Evolutionary conservation across 2,329 filamentous ascomycete genomes (phyloP).

Genomic region (Elsinoe batatas): DNA sequence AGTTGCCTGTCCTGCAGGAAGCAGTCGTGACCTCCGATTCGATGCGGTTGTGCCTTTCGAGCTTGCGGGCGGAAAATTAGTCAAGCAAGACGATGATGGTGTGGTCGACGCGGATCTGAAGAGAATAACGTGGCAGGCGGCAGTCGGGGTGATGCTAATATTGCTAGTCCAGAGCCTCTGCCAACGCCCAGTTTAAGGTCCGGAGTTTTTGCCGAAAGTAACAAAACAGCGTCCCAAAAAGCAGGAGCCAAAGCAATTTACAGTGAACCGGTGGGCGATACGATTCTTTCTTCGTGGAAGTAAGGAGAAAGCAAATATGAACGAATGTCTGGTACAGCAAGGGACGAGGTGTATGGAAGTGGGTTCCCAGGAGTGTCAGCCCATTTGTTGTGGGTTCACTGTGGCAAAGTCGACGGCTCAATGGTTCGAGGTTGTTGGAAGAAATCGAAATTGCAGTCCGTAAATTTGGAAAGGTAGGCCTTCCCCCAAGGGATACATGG

Average conservation of each 20-base stretch:
- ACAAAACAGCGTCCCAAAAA: background rate
- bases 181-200: background rate
- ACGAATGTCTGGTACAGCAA: constrained; percentile 8
- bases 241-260: background rate
- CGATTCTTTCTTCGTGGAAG: background rate
- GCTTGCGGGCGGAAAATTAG: too few species aligned
- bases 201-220: background rate
- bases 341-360: background rate
- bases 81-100: too few species aligned
- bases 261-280: background rate
- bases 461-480: background rate
- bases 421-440: background rate
- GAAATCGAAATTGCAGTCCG: constrained; percentile 1
- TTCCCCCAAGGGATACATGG: background rate
- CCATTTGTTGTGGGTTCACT: constrained; percentile 11
- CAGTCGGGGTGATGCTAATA: background rate
- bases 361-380: background rate
- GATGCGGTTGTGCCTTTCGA: too few species aligned
- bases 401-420: constrained; percentile 8
- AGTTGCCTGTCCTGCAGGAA: background rate
- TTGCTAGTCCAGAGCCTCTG: background rate
- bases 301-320: constrained; percentile 8
- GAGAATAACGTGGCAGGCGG: background rate
- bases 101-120: too few species aligned
- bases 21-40: background rate